A percentile compares a stretch with the other conserved stretches of the same genome.
Conservation (phyloP, 805 yeast genomes). For the Cyberlindnera japonica region DNA sequence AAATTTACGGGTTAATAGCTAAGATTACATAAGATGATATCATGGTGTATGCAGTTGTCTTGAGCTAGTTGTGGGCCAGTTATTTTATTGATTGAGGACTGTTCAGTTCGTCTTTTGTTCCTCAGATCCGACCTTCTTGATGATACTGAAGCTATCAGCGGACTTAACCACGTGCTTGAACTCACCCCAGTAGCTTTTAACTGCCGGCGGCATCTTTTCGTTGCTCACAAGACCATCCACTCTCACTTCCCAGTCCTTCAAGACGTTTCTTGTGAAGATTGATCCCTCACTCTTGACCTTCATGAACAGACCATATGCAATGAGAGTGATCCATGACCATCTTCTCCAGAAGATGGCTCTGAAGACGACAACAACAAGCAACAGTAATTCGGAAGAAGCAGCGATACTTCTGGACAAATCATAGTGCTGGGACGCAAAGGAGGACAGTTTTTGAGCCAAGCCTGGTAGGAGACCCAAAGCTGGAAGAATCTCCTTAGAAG, state of each 20-base stretch:
- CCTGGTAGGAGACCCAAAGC: conserved; percentile 34
- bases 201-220: conserved; percentile 48
- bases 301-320: conserved; percentile 58
- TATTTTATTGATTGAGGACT: too few species aligned
- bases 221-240: conserved; percentile 53
- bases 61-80: too few species aligned
- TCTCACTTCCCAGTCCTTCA: conserved; percentile 67
- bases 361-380: conserved; percentile 40
- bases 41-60: too few species aligned
- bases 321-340: conserved; percentile 57
- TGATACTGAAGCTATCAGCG: conserved; percentile 17
- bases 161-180: conserved; percentile 35
- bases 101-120: conserved; percentile 10
- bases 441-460: conserved; percentile 31
- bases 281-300: conserved; percentile 77
- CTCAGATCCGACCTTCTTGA: conserved; percentile 14
- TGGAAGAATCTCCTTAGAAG: conserved; percentile 65
- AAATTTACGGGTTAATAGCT: neutral
- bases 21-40: neutral
- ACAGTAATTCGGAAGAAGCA: conserved; percentile 52
- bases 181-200: conserved; percentile 47
- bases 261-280: conserved; percentile 61
- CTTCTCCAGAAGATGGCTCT: conserved; percentile 57
- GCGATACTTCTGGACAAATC: conserved; percentile 57
- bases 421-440: conserved; percentile 50